Percentiles rank a stretch among this genome's conserved stretches.
These are phyloP conservation scores for Schizosaccharomyces octosporus DNA, from an alignment of 805 yeast genomes.

Conservation along the genomic window DNA sequence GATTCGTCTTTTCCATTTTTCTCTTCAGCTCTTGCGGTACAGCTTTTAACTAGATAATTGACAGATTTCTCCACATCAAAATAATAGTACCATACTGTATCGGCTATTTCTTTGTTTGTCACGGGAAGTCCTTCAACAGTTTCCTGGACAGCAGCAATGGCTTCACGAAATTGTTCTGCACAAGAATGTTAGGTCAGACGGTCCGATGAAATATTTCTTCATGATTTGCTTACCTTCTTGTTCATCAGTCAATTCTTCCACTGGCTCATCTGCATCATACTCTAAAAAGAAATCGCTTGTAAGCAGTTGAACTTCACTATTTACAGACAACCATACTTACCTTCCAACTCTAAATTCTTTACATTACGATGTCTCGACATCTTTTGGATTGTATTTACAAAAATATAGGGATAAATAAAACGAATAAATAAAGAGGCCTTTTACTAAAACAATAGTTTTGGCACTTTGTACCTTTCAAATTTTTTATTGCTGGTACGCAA, in stretches of 20 bases:
- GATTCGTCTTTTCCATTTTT: neutral
- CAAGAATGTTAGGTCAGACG: neutral
- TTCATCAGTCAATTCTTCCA: slow-evolving; percentile 9
- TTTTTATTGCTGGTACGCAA: no score
- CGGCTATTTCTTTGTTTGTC: slow-evolving; percentile 28
- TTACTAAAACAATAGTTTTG: no score
- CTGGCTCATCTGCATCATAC: slow-evolving; percentile 8
- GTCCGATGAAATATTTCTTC: neutral
- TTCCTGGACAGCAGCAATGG: slow-evolving; percentile 9
- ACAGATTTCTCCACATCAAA: slow-evolving; percentile 29
- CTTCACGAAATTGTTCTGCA: slow-evolving; percentile 10
- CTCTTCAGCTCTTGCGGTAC: neutral
- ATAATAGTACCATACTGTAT: slow-evolving; percentile 34
- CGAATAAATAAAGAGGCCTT: no score
- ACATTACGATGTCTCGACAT: slow-evolving; percentile 1
- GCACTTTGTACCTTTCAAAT: no score
- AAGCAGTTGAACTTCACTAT: neutral
- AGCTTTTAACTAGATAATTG: slow-evolving; percentile 18
- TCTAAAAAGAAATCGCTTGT: slow-evolving; percentile 6
- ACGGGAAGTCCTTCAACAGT: slow-evolving; percentile 17
- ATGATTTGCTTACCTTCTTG: slow-evolving; percentile 4
- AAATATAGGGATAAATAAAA: no score
- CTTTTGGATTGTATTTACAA: neutral
- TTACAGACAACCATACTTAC: neutral
- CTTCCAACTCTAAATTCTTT: slow-evolving; percentile 4